Evolutionary conservation across 75 land plant species (phyloP).

Genomic region (Ceratopteris richardii): DNA sequence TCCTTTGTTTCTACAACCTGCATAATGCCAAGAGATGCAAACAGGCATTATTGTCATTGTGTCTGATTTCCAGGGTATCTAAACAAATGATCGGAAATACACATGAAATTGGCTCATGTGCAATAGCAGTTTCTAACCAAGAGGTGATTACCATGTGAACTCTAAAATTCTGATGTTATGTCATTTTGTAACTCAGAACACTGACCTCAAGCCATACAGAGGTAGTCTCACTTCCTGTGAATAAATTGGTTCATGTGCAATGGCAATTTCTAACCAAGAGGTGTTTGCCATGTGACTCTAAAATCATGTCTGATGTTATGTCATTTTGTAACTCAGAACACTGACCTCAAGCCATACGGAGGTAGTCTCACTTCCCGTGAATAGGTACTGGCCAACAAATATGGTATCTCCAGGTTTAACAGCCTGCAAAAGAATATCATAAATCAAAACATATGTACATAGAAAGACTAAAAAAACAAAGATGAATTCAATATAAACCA

Average conservation of each 20-base stretch:
- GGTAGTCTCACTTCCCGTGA: constrained; percentile 95
- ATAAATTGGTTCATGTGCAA: no score
- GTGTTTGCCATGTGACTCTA: no score
- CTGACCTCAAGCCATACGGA: constrained; percentile 95
- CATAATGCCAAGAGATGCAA: neutral
- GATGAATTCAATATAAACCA: no score
- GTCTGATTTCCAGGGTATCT: no score
- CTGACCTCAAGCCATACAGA: constrained; percentile 95
- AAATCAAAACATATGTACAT: no score
- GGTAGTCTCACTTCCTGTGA: constrained; percentile 62
- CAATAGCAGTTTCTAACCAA: no score
- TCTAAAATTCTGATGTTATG: neutral
- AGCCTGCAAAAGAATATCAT: constrained; percentile 51
- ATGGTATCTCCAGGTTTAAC: constrained; percentile 82
- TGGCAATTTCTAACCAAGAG: no score
- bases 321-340: no score
- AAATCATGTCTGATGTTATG: no score
- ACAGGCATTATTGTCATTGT: no score
- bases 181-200: no score
- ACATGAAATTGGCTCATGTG: neutral
- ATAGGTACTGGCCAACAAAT: constrained; percentile 90
- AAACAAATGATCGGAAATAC: neutral
- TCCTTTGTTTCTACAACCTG: constrained; percentile 73
- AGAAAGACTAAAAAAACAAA: neutral
- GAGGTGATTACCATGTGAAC: no score